Percentiles rank a stretch among this genome's conserved stretches.
Conservation (phyloP, 441 rosid genomes). For the Populus hybrid region DNA sequence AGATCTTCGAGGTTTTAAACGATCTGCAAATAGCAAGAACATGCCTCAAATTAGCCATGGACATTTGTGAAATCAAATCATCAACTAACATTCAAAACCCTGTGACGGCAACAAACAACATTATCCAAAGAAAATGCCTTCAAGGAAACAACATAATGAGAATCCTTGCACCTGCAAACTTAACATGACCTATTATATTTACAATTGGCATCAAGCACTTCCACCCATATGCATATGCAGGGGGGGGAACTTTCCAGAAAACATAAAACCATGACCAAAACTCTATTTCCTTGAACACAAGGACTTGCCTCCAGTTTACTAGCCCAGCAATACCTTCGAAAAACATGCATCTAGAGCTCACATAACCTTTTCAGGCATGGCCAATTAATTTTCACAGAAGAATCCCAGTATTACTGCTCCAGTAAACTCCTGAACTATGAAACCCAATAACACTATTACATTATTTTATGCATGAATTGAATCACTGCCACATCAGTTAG, state of each 20-base stretch:
- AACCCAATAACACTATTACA: not conserved
- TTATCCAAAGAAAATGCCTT: not conserved
- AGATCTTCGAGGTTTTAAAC: slow-evolving; percentile 62
- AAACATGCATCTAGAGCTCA: slow-evolving; percentile 3
- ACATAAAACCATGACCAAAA: not conserved
- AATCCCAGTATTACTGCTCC: not conserved
- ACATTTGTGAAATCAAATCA: not conserved
- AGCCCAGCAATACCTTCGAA: not conserved
- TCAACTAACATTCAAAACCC: not conserved
- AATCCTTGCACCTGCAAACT: not conserved
- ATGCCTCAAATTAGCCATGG: not conserved
- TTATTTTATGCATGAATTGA: not conserved
- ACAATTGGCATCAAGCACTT: too few relatives aligned
- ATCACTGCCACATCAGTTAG: not conserved
- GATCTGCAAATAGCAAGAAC: slow-evolving; percentile 45
- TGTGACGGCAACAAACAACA: too few relatives aligned
- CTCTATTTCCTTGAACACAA: not conserved
- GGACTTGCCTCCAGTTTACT: not conserved
- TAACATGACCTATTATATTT: too few relatives aligned
- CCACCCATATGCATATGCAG: too few relatives aligned
- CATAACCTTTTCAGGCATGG: slow-evolving; percentile 71
- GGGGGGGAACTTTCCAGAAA: not conserved
- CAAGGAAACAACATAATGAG: not conserved
- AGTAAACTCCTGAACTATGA: not conserved
- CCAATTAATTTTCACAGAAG: slow-evolving; percentile 10